phyloP scores from a whole-genome alignment of 129 eudicot genomes.

The Solidago caesia region DNA sequence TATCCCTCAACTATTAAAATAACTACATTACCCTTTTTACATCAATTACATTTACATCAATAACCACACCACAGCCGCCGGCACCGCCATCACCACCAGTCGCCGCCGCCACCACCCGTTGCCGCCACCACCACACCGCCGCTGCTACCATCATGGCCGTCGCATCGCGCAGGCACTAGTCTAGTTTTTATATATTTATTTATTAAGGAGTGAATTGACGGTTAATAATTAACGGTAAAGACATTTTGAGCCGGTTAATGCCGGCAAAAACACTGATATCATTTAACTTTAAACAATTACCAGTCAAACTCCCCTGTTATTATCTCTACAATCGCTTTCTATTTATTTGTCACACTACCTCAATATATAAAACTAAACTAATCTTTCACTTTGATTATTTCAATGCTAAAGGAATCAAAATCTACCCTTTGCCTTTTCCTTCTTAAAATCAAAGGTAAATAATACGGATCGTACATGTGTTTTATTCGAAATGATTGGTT shows the following conservation, averaged over 20 bases:
- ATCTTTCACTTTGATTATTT: slow-evolving; percentile 20
- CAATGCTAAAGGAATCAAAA: slow-evolving; percentile 11
- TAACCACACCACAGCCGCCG: no score
- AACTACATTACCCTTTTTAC: no score
- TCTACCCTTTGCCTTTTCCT: not conserved
- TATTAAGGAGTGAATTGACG: not conserved
- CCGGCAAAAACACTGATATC: slow-evolving; percentile 4
- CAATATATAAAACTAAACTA: not conserved
- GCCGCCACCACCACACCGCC: no score
- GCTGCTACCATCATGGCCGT: no score
- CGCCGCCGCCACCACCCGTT: no score
- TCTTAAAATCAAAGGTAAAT: no score
- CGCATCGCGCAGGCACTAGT: no score
- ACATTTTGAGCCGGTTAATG: slow-evolving; percentile 19
- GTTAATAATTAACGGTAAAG: slow-evolving; percentile 4
- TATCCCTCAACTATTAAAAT: no score
- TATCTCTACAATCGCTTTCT: slow-evolving; percentile 29
- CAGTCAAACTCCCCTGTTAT: slow-evolving; percentile 17
- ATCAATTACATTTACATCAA: no score
- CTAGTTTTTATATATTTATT: not conserved
- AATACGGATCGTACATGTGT: no score
- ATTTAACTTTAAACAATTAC: not conserved
- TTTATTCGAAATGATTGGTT: no score
- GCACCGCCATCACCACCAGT: no score
- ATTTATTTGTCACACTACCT: slow-evolving; percentile 14